Evolutionary conservation across 257 asterid species (phyloP), one percentile per base, ranked within the genome.

Genomic region (Cinchona pubescens): DNA sequence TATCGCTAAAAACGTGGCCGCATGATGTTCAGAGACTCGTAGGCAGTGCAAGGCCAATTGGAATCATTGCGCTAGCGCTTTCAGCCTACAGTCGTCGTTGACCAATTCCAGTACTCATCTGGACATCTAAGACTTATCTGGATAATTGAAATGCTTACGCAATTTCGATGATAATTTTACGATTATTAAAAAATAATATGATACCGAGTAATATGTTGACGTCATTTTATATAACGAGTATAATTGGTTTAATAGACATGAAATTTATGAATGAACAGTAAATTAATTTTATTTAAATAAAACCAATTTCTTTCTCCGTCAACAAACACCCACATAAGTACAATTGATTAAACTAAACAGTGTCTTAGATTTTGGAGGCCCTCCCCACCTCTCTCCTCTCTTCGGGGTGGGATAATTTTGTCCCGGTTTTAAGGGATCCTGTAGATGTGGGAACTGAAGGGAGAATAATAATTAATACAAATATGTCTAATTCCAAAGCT

Each of bases 1-100:
- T 55, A 43, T 83, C 65, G 77, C 71, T 10, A 71, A 81, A 85
- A 85, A 85, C 86, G 85, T 83, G 85, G 82, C 82, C 80, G 79
- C 84, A 74, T 74, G 48, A 37, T 75, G 83, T 76, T 75, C 85
- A 83, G 83, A 73, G 69, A 60, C 75, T 49, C 37, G 68, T 37
- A 73, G 76, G 74, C 85, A 68, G 49, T 51, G 61, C 55, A 38
- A 46, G 64, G 60, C 67, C 78, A 67, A 71, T 35, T 7, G 15
- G 32, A 55, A 82, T 82, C 80, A 78, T 82, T 69, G 30, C 66
- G 21, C 43, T 74, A 34, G 32, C 18, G 46, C 77, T 32, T 61
- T 51, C 67, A 34, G 55, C 63, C 48, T 45, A 27, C 60, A 1
- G 30, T 40, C 63, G 34, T n/a, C n/a, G 45, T 79, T 63, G 83